phyloP scores from a whole-genome alignment of 805 yeast species.

The Candida succiphila region DNA sequence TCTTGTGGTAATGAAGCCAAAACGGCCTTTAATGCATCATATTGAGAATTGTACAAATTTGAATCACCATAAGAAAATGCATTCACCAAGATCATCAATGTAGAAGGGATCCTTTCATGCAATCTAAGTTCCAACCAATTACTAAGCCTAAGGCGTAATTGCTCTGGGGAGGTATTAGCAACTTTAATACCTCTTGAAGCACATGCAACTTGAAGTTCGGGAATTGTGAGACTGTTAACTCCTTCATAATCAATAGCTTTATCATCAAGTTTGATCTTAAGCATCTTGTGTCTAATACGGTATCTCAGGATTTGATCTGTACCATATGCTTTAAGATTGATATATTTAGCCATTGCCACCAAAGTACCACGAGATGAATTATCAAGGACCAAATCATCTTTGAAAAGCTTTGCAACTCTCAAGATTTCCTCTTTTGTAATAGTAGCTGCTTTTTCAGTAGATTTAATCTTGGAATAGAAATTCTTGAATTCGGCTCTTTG shows the following conservation, averaged over 20 bases:
- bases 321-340: constrained; percentile 86
- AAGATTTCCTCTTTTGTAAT: constrained; percentile 56
- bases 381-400: constrained; percentile 88
- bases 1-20: constrained; percentile 88
- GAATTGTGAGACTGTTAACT: constrained; percentile 66
- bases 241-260: constrained; percentile 89
- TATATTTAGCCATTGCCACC: constrained; percentile 86
- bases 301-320: constrained; percentile 83
- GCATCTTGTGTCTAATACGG: constrained; percentile 81
- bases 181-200: constrained; percentile 88
- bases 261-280: constrained; percentile 85
- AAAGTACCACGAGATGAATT: constrained; percentile 85
- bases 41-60: constrained; percentile 42
- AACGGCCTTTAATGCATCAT: constrained; percentile 84
- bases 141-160: constrained; percentile 64
- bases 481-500: constrained; percentile 68
- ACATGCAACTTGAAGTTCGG: constrained; percentile 84
- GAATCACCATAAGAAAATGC: constrained; percentile 80
- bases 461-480: constrained; percentile 63
- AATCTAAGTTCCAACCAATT: constrained; percentile 86
- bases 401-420: constrained; percentile 80
- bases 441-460: constrained; percentile 41
- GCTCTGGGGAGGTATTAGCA: constrained; percentile 65
- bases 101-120: constrained; percentile 81
- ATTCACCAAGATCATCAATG: constrained; percentile 71